Conservation (phyloP, 2,329 filamentous ascomycete species). For the Aspergillus fumigatiaffinis region DNA sequence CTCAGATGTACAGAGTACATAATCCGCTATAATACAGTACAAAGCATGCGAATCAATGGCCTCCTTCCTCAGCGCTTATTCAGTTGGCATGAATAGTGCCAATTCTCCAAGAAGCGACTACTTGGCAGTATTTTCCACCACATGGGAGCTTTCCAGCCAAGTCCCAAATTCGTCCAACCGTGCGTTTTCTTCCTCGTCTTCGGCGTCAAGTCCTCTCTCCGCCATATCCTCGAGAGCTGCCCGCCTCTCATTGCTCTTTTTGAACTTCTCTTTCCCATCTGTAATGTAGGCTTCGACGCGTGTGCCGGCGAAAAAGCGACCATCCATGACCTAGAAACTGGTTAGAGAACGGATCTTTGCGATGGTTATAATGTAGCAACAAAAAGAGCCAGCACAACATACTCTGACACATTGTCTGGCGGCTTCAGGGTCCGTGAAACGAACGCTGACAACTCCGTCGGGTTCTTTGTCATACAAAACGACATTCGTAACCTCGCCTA, state of each 20-base stretch:
- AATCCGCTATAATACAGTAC: neutral
- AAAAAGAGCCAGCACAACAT: slow-evolving; percentile 10
- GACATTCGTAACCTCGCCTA: slow-evolving; percentile 86
- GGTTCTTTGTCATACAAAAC: slow-evolving; percentile 83
- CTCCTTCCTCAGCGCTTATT: neutral
- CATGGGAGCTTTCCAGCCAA: slow-evolving; percentile 39
- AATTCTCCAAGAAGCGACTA: slow-evolving; percentile 7
- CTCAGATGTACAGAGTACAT: neutral
- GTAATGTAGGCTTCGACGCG: slow-evolving; percentile 68
- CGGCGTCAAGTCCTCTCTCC: slow-evolving; percentile 41
- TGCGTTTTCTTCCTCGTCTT: slow-evolving; percentile 43
- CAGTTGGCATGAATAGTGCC: neutral
- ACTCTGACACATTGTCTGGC: slow-evolving; percentile 66
- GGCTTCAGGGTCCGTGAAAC: slow-evolving; percentile 68
- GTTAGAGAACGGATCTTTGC: slow-evolving; percentile 5
- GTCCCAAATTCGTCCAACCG: slow-evolving; percentile 48
- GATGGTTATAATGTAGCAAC: neutral
- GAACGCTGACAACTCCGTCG: slow-evolving; percentile 79
- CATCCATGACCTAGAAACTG: slow-evolving; percentile 61
- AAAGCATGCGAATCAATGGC: neutral
- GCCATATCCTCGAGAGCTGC: slow-evolving; percentile 44
- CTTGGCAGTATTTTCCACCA: slow-evolving; percentile 23
- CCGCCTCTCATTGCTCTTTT: slow-evolving; percentile 56
- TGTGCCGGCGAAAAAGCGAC: slow-evolving; percentile 71
- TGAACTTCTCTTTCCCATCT: slow-evolving; percentile 68